Evolutionary conservation across 1,139 yeast species (phyloP).

Genomic region (Suhomyces ambrosiae): DNA sequence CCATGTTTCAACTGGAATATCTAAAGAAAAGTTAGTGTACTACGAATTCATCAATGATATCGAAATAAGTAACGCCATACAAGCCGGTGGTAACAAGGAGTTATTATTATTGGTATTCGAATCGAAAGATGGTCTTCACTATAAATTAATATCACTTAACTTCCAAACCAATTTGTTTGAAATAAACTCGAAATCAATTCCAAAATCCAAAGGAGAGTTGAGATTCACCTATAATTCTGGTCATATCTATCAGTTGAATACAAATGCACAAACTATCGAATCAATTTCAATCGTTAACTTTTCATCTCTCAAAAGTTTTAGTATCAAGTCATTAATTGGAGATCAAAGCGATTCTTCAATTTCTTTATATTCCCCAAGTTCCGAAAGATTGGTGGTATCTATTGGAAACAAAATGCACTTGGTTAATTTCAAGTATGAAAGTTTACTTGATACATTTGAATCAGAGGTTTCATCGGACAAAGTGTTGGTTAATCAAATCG

Average conservation of each 20-base stretch:
- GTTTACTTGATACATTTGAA: constrained; percentile 42
- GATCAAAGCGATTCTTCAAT: constrained; percentile 15
- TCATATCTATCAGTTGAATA: constrained; percentile 28
- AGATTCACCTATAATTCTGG: constrained; percentile 32
- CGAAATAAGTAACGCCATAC: constrained; percentile 13
- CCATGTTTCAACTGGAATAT: constrained; percentile 3
- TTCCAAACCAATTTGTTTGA: constrained; percentile 23
- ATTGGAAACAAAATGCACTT: constrained; percentile 41
- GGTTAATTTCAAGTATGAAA: constrained; percentile 46
- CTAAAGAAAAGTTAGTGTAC: constrained; percentile 21
- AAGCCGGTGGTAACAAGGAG: constrained; percentile 21
- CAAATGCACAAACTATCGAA: constrained; percentile 19
- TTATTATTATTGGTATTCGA: constrained; percentile 27
- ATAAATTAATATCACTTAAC: constrained; percentile 28
- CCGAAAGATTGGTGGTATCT: constrained; percentile 49
- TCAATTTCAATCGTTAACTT: constrained; percentile 28
- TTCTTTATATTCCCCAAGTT: constrained; percentile 40
- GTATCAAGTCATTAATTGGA: constrained; percentile 24
- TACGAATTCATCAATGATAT: constrained; percentile 26
- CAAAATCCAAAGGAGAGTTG: constrained; percentile 8
- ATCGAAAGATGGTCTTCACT: constrained; percentile 18
- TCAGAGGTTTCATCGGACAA: constrained; percentile 23
- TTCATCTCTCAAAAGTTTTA: constrained; percentile 22
- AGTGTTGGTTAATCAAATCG: constrained; percentile 36
- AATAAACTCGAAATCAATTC: constrained; percentile 14